phyloP scores from a whole-genome alignment of 805 yeast species.

The Metschnikowia anglica region DNA sequence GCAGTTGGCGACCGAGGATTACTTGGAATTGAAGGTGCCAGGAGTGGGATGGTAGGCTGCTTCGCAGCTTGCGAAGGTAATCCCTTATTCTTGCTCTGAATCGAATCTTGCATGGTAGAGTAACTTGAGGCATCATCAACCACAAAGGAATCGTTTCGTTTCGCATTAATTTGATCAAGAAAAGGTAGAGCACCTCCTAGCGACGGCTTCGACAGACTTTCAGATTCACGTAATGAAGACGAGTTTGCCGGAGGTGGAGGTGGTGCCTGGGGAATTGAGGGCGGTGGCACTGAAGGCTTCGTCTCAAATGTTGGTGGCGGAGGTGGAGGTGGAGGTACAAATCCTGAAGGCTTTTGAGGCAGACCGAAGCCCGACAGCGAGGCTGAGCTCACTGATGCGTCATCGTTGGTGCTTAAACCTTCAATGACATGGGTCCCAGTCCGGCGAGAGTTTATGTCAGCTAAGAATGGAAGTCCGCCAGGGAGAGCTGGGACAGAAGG shows the following conservation, averaged over 20 bases:
- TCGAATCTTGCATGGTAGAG: conserved; percentile 10
- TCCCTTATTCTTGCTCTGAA: conserved; percentile 16
- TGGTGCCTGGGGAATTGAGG: conserved; percentile 12
- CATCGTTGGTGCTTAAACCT: not conserved
- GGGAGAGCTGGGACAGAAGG: conserved; percentile 13
- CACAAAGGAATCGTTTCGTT: conserved; percentile 47
- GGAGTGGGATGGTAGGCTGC: conserved; percentile 5
- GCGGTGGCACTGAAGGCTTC: conserved; percentile 14
- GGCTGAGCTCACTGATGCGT: not conserved
- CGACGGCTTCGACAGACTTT: conserved; percentile 23
- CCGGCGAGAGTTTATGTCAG: conserved; percentile 19
- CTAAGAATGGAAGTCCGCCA: conserved; percentile 19
- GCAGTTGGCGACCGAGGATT: conserved; percentile 24
- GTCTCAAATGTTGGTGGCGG: conserved; percentile 22
- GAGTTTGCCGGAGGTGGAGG: conserved; percentile 28
- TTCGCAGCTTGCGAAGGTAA: conserved; percentile 14
- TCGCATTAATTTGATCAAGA: conserved; percentile 49
- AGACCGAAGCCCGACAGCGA: not conserved
- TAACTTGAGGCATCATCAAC: conserved; percentile 33
- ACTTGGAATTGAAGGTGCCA: conserved; percentile 47
- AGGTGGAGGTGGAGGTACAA: conserved; percentile 22
- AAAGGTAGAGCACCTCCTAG: conserved; percentile 46
- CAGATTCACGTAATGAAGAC: conserved; percentile 15
- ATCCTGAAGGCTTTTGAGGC: conserved; percentile 12
- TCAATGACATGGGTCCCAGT: conserved; percentile 10